Evolutionary conservation across 2,329 filamentous ascomycete species (phyloP).

Genomic region (Dactylellina cionopaga): DNA sequence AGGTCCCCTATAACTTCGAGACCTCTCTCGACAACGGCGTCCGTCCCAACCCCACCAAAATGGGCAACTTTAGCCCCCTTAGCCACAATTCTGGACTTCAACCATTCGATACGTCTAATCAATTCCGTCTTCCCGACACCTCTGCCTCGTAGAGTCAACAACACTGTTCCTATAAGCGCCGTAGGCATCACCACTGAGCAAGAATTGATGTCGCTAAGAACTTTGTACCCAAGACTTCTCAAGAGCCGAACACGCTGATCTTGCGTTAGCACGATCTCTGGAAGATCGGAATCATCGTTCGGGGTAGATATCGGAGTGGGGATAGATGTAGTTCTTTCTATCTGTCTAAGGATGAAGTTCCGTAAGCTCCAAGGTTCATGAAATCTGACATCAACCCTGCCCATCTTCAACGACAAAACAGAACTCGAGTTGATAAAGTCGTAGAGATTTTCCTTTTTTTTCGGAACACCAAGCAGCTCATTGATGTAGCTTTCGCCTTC

Average conservation of each 20-base stretch:
- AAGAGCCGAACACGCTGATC: slow-evolving; percentile 76
- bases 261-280: slow-evolving; percentile 59
- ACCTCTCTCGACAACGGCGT: slow-evolving; percentile 85
- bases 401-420: slow-evolving; percentile 85
- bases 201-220: slow-evolving; percentile 91
- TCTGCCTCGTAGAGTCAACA: slow-evolving; percentile 88
- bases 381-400: slow-evolving; percentile 92
- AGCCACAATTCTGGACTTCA: slow-evolving; percentile 79
- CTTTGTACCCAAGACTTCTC: slow-evolving; percentile 87
- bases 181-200: slow-evolving; percentile 99
- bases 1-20: slow-evolving; percentile 91
- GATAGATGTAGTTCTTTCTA: slow-evolving; percentile 61
- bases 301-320: slow-evolving; percentile 59
- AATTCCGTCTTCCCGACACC: slow-evolving; percentile 90
- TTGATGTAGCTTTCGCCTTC: slow-evolving; percentile 97
- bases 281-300: slow-evolving; percentile 5
- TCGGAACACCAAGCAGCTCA: slow-evolving; percentile 90
- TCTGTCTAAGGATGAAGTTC: slow-evolving; percentile 81
- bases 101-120: slow-evolving; percentile 87
- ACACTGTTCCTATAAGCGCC: slow-evolving; percentile 89
- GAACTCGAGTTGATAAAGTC: slow-evolving; percentile 91
- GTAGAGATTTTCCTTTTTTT: slow-evolving; percentile 90
- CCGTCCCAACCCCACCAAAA: slow-evolving; percentile 82
- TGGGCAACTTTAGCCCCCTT: slow-evolving; percentile 88
- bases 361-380: slow-evolving; percentile 94